Evolutionary conservation across 805 yeast species (phyloP).

Genomic region (Saturnispora hagleri): DNA sequence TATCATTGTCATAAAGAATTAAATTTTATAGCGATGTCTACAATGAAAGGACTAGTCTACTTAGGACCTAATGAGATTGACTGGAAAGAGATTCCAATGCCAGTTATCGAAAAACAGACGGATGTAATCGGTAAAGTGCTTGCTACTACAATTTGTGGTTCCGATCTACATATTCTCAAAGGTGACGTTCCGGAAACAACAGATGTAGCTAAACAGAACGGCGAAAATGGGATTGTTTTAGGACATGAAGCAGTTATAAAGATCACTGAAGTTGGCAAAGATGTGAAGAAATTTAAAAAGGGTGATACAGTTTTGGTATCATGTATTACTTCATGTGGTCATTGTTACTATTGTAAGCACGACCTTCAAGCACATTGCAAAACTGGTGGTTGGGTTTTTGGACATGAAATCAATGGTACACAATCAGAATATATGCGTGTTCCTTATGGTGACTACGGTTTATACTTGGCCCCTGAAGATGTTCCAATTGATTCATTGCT

Average conservation of each 20-base stretch:
- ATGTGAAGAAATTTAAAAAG: conserved; percentile 38
- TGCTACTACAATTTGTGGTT: conserved; percentile 56
- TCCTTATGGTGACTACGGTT: conserved; percentile 38
- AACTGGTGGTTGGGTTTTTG: conserved; percentile 38
- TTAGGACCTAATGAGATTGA: conserved; percentile 35
- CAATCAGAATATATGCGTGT: conserved; percentile 54
- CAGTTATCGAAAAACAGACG: conserved; percentile 35
- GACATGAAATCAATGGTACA: conserved; percentile 58
- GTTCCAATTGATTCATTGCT: conserved; percentile 39
- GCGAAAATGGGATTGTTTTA: conserved; percentile 27
- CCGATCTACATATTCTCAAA: conserved; percentile 52
- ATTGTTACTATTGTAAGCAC: conserved; percentile 46
- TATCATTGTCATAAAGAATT: neutral
- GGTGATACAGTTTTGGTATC: conserved; percentile 58
- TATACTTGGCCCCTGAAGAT: conserved; percentile 27
- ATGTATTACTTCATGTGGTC: conserved; percentile 55
- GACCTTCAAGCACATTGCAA: conserved; percentile 53
- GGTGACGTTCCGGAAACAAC: conserved; percentile 50
- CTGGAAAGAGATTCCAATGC: conserved; percentile 33
- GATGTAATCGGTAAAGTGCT: conserved; percentile 50
- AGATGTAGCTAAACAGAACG: conserved; percentile 23
- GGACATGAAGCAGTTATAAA: conserved; percentile 60
- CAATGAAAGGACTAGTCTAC: conserved; percentile 41
- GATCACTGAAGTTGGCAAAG: conserved; percentile 40
- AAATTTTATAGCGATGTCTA: conserved; percentile 8